Base-by-base conservation (phyloP, 2,329 filamentous ascomycete genomes). In the Pleomassaria siparia region DNA sequence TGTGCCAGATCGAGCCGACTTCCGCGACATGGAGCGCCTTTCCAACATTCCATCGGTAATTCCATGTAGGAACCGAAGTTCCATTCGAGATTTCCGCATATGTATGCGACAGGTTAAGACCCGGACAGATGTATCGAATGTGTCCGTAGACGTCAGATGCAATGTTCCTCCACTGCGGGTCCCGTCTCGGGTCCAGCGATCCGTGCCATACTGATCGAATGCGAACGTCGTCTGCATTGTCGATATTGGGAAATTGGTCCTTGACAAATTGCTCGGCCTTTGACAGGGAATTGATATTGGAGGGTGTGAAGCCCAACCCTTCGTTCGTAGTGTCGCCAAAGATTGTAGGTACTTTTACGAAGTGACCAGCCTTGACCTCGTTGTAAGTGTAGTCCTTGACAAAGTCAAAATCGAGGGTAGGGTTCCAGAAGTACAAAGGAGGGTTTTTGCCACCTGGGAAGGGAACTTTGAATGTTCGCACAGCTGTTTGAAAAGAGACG, bases 31-130 rank as follows among this genome's bases (percentile, higher is more conserved):
- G 66, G 2, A 63, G 57, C 1, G 69, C 64, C 11, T 69, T 62
- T 11, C 66, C 71, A 2, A 79, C 74, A 36, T 79, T 75, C 67
- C 74, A 79, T 0, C 75, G 67, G 51, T 80, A 80, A 36, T 74
- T 73, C 73, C 76, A 80, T 6, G 71, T 69, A 1, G 62, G 54
- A 8, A 47, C 8, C 1, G n/a, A n/a, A n/a, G 54, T 60, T 4
- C 62, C 55, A 2, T 60, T 58, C n/a, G n/a, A n/a, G n/a, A n/a
- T n/a, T 16, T 60, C 60, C 1, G 69, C 62, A 32, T 60, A 67
- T 1, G 62, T 57, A 5, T 60, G 55, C 0, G 74, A 66, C 40
- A 79, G 71, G 36, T 68, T 67, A 36, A 76, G 71, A 1, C 69
- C 72, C 1, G 74, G 73, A 43, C 76, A 79, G 22, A 64, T 73